Evolutionary conservation across 129 eudicot species (phyloP).

Genomic region (Scalesia atractyloides): DNA sequence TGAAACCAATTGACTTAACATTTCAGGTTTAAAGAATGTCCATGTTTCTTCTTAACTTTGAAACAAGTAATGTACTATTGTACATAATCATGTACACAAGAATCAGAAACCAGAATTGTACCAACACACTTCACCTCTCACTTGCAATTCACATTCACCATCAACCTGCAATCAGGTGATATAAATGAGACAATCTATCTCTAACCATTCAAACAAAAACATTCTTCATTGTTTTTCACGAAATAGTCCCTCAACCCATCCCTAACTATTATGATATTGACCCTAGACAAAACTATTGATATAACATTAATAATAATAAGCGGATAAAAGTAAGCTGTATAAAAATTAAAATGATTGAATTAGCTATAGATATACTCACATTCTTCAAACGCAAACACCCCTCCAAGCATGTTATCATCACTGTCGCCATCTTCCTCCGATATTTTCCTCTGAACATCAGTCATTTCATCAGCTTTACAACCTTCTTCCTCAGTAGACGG

Average conservation of each 20-base stretch:
- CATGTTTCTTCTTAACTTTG: constrained; percentile 4
- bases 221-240: too few species aligned
- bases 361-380: constrained; percentile 38
- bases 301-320: too few species aligned
- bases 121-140: constrained; percentile 29
- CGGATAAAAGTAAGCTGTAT: neutral
- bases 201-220: neutral
- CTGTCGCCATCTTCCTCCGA: constrained; percentile 67
- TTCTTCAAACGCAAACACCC: constrained; percentile 80
- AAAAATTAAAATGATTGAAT: neutral
- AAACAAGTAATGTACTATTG: neutral
- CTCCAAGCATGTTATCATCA: constrained; percentile 69
- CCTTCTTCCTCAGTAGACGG: constrained; percentile 37
- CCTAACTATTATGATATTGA: too few species aligned
- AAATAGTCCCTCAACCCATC: too few species aligned
- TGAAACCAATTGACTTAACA: too few species aligned
- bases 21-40: constrained; percentile 1
- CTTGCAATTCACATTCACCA: constrained; percentile 22
- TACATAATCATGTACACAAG: constrained; percentile 47
- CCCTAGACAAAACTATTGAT: neutral
- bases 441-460: constrained; percentile 48
- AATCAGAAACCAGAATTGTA: constrained; percentile 33
- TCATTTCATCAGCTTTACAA: constrained; percentile 36
- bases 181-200: neutral
- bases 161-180: constrained; percentile 45